A percentile compares a stretch with the other conserved stretches of the same genome.
Evolutionary conservation across 129 eudicot genomes (phyloP).

Genomic region (Apium graveolens): DNA sequence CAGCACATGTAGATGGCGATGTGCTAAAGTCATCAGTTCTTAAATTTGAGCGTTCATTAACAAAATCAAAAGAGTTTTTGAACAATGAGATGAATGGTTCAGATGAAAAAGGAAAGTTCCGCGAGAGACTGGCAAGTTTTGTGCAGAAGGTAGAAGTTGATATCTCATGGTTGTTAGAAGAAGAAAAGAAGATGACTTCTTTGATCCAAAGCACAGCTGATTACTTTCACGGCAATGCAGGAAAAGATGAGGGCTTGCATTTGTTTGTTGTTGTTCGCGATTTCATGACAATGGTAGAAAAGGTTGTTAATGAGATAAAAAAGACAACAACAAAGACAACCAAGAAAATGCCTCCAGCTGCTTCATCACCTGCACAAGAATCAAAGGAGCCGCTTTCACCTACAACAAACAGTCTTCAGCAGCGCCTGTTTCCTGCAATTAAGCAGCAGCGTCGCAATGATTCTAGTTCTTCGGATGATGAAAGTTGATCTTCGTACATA

Average conservation of each 20-base stretch:
- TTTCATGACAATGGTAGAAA: slow-evolving; percentile 57
- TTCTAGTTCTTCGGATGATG: slow-evolving; percentile 54
- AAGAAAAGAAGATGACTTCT: slow-evolving; percentile 58
- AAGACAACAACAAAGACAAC: slow-evolving; percentile 9
- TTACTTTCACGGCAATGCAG: slow-evolving; percentile 74
- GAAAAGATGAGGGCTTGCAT: slow-evolving; percentile 63
- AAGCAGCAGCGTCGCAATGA: slow-evolving; percentile 30
- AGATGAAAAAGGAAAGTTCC: slow-evolving; percentile 44
- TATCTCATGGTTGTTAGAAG: slow-evolving; percentile 42
- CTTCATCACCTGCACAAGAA: slow-evolving; percentile 19
- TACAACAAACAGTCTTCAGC: slow-evolving; percentile 16
- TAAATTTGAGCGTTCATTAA: slow-evolving; percentile 36
- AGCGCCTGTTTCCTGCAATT: slow-evolving; percentile 56
- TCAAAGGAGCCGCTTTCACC: slow-evolving; percentile 14
- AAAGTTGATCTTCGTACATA: slow-evolving; percentile 30
- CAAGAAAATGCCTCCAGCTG: slow-evolving; percentile 19
- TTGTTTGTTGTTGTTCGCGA: slow-evolving; percentile 61
- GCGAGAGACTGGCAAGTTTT: slow-evolving; percentile 28
- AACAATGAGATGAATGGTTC: slow-evolving; percentile 36
- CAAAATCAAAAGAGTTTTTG: slow-evolving; percentile 30
- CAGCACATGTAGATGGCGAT: slow-evolving; percentile 62
- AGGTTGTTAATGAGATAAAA: slow-evolving; percentile 42
- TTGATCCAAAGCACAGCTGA: slow-evolving; percentile 67
- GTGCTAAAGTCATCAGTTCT: slow-evolving; percentile 33
- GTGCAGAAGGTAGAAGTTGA: slow-evolving; percentile 47